Base-by-base conservation (phyloP, 2,329 filamentous ascomycete species). In the Pseudogymnoascus sp. region DNA sequence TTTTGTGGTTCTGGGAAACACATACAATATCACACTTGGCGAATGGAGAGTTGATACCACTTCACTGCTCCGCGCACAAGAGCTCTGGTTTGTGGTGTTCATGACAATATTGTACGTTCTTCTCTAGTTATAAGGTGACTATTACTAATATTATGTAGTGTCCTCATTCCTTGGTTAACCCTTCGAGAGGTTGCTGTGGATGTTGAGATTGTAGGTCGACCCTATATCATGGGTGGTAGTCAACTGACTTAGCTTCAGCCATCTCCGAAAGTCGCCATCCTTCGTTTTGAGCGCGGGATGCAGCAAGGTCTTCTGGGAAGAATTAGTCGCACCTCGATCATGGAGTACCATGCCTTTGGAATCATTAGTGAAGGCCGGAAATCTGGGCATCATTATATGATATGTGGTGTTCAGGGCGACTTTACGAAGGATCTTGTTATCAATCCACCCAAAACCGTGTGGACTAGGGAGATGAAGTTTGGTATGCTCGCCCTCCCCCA, bases 321-420 rank as follows among this genome's bases (percentile, higher is more conserved):
- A 33, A 75, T 76, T 67, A 74, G 73, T 66, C 73, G 74, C 39
- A 75, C 73, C 3, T 75, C 74, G 4, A 69, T 76, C 59, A 76
- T 76, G 74, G 74, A 76, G 64, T 76, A 76, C 65, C 74, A 76
- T 57, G 74, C 74, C 8, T 76, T 76, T 60, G 74, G 74, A 8
- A 75, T 75, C 62, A 75, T 76, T 64, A 75, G 73, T 66, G 73
- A 75, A 65, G 73, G 74, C 20, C 69, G 68, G 6, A 71, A 73
- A 36, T 71, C 74, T 12, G 43, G 41, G 1, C 70, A 65, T 64
- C 74, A 76, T 65, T 76, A 76, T 66, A 75, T 76, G 73, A 75
- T 76, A 39, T 76, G 74, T 62, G 74, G 74, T 60, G 74, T 76
- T 11, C 74, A 76, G 64, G 74, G 74, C 22, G 74, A 76, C 64